phyloP scores from a whole-genome alignment of 768 basidiomycete species.

The Pleurotus sapidus region DNA sequence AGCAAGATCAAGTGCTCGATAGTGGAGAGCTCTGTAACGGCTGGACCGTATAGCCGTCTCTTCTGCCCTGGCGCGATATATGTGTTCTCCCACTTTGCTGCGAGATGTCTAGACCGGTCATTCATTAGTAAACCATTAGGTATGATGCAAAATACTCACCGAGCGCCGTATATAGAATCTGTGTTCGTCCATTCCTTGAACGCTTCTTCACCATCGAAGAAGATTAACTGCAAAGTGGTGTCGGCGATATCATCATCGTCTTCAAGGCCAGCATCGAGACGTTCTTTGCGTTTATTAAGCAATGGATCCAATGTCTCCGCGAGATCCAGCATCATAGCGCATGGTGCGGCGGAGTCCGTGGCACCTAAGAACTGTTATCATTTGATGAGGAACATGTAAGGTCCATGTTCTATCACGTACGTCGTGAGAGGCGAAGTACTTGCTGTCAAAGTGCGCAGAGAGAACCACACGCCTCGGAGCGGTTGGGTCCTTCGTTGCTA shows the following conservation, averaged over 20 bases:
- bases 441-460: conserved; percentile 94
- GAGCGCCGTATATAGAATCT: conserved; percentile 95
- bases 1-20: conserved; percentile 93
- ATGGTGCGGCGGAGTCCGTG: conserved; percentile 95
- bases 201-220: conserved; percentile 98
- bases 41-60: conserved; percentile 47
- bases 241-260: conserved; percentile 78
- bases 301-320: conserved; percentile 80
- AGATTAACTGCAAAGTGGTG: conserved; percentile 87
- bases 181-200: conserved; percentile 85
- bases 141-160: conserved; percentile 42
- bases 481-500: conserved; percentile 91
- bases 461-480: conserved; percentile 80
- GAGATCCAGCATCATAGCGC: conserved; percentile 90
- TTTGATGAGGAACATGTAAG: background rate
- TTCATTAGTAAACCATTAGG: background rate
- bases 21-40: conserved; percentile 61
- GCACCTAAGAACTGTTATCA: conserved; percentile 85
- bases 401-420: conserved; percentile 71
- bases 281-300: conserved; percentile 55
- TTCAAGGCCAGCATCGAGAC: conserved; percentile 51
- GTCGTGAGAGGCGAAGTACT: conserved; percentile 64
- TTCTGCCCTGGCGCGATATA: conserved; percentile 59
- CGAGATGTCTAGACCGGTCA: conserved; percentile 70
- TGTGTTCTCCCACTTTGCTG: conserved; percentile 75